Conservation (phyloP, 371 early-diverging fungal species). For the Dinochytrium kinnereticum region DNA sequence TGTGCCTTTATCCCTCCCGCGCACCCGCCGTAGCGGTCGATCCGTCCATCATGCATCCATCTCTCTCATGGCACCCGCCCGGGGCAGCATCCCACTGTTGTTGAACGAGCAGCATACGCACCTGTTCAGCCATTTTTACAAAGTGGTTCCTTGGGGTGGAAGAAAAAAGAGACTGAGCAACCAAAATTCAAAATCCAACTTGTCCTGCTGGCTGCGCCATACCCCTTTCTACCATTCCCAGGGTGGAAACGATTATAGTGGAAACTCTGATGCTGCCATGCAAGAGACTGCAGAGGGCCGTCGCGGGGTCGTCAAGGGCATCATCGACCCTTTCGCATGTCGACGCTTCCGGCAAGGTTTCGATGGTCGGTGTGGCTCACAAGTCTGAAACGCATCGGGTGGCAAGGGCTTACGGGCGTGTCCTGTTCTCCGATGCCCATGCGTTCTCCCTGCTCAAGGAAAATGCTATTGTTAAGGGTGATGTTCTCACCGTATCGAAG, state of each 20-base stretch:
- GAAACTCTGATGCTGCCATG: too few relatives aligned
- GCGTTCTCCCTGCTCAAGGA: slow-evolving; percentile 65
- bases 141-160: not conserved
- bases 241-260: too few relatives aligned
- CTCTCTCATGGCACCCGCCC: too few relatives aligned
- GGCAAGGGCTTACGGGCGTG: slow-evolving; percentile 74
- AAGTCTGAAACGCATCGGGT: slow-evolving; percentile 71
- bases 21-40: too few relatives aligned
- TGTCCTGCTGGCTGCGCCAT: too few relatives aligned
- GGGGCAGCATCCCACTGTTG: not conserved
- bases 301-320: not conserved
- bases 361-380: slow-evolving; percentile 84
- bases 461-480: slow-evolving; percentile 75
- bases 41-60: not conserved
- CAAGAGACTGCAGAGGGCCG: too few relatives aligned
- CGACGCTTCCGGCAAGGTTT: slow-evolving; percentile 64
- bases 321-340: slow-evolving; percentile 69
- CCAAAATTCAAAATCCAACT: too few relatives aligned
- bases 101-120: not conserved
- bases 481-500: slow-evolving; percentile 85
- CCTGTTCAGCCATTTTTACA: slow-evolving; percentile 1
- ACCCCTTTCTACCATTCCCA: too few relatives aligned
- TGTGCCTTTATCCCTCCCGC: too few relatives aligned
- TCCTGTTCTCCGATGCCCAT: slow-evolving; percentile 60
- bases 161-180: not conserved